phyloP scores from a whole-genome alignment of 768 basidiomycete genomes.

The Hemileccinum impolitum region DNA sequence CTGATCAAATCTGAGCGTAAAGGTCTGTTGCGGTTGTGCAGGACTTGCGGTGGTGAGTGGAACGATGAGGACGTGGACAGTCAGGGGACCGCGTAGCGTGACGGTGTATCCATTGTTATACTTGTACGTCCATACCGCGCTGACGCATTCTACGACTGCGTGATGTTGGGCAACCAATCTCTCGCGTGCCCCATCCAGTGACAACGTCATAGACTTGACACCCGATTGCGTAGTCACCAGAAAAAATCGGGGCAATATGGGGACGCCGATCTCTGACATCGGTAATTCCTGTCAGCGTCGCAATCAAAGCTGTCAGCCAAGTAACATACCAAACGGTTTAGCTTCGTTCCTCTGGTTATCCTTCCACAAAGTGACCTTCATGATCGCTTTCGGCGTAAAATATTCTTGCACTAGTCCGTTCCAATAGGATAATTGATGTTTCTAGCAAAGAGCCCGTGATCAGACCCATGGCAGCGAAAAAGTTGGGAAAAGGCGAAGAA shows the following conservation, averaged over 20 bases:
- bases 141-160: conserved; percentile 63
- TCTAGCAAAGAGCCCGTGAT: conserved; percentile 33
- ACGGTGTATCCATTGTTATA: conserved; percentile 79
- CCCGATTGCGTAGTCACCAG: conserved; percentile 82
- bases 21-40: conserved; percentile 21
- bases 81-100: conserved; percentile 70
- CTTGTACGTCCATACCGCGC: conserved; percentile 78
- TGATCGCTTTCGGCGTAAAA: conserved; percentile 64
- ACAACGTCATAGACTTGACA: conserved; percentile 79
- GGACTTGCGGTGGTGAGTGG: conserved; percentile 17
- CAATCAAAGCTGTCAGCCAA: conserved; percentile 1
- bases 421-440: conserved; percentile 69
- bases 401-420: conserved; percentile 59
- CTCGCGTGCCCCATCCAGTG: conserved; percentile 75
- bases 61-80: conserved; percentile 52
- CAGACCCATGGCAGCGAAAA: neutral
- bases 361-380: conserved; percentile 87
- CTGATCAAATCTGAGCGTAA: conserved; percentile 62
- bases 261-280: conserved; percentile 68
- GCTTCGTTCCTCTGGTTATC: conserved; percentile 77
- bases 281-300: conserved; percentile 8
- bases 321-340: conserved; percentile 71
- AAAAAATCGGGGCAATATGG: conserved; percentile 81
- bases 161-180: conserved; percentile 46
- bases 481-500: neutral